phyloP scores from a whole-genome alignment of 75 land plant species.

The Selaginella tamariscina region DNA sequence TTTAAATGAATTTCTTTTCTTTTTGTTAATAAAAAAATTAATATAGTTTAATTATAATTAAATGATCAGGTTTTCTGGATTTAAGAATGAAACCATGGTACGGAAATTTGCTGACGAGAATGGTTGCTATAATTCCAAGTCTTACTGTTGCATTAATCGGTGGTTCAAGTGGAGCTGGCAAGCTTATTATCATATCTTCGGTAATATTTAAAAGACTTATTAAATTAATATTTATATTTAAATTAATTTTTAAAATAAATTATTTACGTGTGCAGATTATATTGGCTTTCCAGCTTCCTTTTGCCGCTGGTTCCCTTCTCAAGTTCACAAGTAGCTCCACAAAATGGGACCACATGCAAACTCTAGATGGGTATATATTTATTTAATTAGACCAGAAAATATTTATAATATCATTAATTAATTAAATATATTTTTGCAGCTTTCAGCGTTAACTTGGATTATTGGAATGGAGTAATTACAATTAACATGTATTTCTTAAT shows the following conservation, averaged over 20 bases:
- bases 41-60: not conserved
- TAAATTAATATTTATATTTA: not conserved
- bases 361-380: not conserved
- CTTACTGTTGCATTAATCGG: slow-evolving; percentile 5
- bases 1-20: too few relatives aligned
- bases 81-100: not conserved
- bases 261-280: not conserved
- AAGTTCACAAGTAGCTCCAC: slow-evolving; percentile 8
- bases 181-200: slow-evolving; percentile 1
- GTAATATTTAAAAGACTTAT: not conserved
- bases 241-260: not conserved
- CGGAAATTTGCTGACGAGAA: not conserved
- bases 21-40: not conserved
- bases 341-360: slow-evolving; percentile 2
- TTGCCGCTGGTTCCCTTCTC: not conserved
- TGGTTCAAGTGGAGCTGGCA: slow-evolving; percentile 7
- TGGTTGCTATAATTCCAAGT: slow-evolving; percentile 11
- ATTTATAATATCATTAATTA: not conserved
- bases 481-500: slow-evolving; percentile 5
- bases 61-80: not conserved
- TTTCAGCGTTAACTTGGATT: not conserved
- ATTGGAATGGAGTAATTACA: not conserved
- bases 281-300: slow-evolving; percentile 5
- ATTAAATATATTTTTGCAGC: not conserved
- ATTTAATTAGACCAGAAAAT: not conserved